Conservation (phyloP, 345 rosid genomes). For the Lepidium aucheri region DNA sequence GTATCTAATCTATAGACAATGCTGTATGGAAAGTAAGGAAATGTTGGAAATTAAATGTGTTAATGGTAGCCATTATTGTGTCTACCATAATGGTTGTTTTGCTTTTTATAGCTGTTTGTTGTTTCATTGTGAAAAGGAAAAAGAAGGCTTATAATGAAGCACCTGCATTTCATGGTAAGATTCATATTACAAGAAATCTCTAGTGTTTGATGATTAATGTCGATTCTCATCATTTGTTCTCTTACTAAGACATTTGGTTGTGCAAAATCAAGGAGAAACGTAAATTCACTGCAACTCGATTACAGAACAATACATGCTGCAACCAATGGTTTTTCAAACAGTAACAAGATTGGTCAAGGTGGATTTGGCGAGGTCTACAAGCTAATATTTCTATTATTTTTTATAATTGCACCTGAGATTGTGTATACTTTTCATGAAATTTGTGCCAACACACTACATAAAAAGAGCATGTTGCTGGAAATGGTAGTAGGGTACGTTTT, state of each 20-base stretch:
- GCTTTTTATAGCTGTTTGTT: slow-evolving; percentile 26
- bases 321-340: slow-evolving; percentile 31
- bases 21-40: slow-evolving; percentile 21
- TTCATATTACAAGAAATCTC: neutral
- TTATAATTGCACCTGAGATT: neutral
- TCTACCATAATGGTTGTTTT: slow-evolving; percentile 11
- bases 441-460: neutral
- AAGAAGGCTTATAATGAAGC: slow-evolving; percentile 13
- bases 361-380: slow-evolving; percentile 61
- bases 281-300: slow-evolving; percentile 37
- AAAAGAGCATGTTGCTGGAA: neutral
- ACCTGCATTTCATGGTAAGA: slow-evolving; percentile 28
- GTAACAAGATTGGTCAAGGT: slow-evolving; percentile 48
- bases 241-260: neutral
- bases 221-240: neutral
- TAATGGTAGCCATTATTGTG: slow-evolving; percentile 27
- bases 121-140: slow-evolving; percentile 23
- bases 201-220: neutral
- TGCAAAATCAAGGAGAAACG: slow-evolving; percentile 16
- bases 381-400: slow-evolving; percentile 14
- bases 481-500: neutral
- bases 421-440: neutral
- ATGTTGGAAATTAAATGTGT: neutral
- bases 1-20: neutral
- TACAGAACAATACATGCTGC: slow-evolving; percentile 31